A percentile compares a stretch with the other conserved stretches of the same genome.
These are phyloP conservation scores for Galerina sulciceps DNA, from an alignment of 768 basidiomycete species.

Conservation along the genomic window DNA sequence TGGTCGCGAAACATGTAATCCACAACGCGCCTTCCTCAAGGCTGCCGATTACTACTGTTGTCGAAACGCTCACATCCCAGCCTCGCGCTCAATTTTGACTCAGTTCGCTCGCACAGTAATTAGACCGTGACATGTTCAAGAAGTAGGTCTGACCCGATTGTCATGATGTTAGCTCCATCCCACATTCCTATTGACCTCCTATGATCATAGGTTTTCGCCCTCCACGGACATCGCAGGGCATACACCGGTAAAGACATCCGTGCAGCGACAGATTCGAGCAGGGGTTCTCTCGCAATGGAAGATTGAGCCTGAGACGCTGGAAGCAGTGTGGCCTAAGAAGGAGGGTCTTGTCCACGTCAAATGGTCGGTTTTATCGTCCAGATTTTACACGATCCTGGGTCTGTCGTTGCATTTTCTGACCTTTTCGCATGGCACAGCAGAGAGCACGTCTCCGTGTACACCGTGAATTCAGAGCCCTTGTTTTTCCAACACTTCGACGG, in stretches of 20 bases:
- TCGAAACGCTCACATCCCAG: slow-evolving; percentile 5
- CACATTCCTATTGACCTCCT: slow-evolving; percentile 11
- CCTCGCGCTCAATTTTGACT: slow-evolving; percentile 11
- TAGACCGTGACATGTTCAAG: slow-evolving; percentile 63
- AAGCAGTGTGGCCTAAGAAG: slow-evolving; percentile 98
- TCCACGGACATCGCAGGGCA: slow-evolving; percentile 87
- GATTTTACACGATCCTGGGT: neutral
- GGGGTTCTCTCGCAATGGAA: slow-evolving; percentile 84
- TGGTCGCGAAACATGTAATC: slow-evolving; percentile 19
- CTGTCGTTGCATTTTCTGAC: slow-evolving; percentile 13
- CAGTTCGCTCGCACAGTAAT: slow-evolving; percentile 6
- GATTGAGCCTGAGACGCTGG: slow-evolving; percentile 78
- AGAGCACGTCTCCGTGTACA: slow-evolving; percentile 95
- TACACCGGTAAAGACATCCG: slow-evolving; percentile 91
- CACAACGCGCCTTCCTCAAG: slow-evolving; percentile 24
- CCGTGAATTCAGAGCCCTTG: slow-evolving; percentile 83
- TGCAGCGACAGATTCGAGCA: slow-evolving; percentile 87
- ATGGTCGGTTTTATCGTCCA: slow-evolving; percentile 62
- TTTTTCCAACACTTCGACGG: slow-evolving; percentile 98
- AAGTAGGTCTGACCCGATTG: slow-evolving; percentile 48
- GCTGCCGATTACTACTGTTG: slow-evolving; percentile 16
- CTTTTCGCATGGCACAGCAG: slow-evolving; percentile 59
- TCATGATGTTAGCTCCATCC: slow-evolving; percentile 5
- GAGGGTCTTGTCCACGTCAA: slow-evolving; percentile 91
- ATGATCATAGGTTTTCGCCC: slow-evolving; percentile 60